Evolutionary conservation across 2,329 filamentous ascomycete species (phyloP), one percentile per base, ranked within the genome.

Genomic region (Aspergillus arachidicola): DNA sequence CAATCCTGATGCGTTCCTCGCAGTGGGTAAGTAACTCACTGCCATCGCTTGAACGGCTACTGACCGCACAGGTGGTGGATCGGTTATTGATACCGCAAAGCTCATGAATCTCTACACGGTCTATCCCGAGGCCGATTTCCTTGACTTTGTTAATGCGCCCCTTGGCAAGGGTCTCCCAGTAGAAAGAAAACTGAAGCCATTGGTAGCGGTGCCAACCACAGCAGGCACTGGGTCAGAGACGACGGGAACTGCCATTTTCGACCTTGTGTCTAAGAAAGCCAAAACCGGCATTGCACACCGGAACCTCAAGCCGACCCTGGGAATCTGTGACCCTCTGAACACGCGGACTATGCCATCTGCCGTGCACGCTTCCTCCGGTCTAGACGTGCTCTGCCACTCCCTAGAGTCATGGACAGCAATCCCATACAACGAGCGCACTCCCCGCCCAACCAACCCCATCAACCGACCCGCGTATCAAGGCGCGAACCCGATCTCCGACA

Each of bases 361-460:
- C 43, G 95, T 99, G 26, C 94, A 96, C 79, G 93, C 95, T 4
- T 89, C 90, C 28, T 96, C 94, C 0, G 96, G 95, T 1, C 86
- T 99, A 1, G 95, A 99, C 73, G 95, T 99, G 3, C 85, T 99
- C 43, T 99, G 94, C 78, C 96, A 99, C 81, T 90, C 91, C 14
- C 88, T 99, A 45, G 96, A 99, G 79, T 96, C 92, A 5, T 99
- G 94, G 93, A 99, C 95, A 0, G 95, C 95, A 2, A 98, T 99
- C 66, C 96, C 96, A 0, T 99, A 93, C 82, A 85, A 91, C 71
- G 91, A 97, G 83, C 89, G 95, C 57, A 87, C 84, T 0, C 95
- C 95, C 0, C 85, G 94, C 3, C 96, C 96, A 0, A 80, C 87
- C 4, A 98, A 99, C 76, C 95, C 96, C 0, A 92, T 99, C 70